Evolutionary conservation across 2,329 filamentous ascomycete genomes (phyloP), one percentile per base, ranked within the genome.

Genomic region (Claviceps spartinae): DNA sequence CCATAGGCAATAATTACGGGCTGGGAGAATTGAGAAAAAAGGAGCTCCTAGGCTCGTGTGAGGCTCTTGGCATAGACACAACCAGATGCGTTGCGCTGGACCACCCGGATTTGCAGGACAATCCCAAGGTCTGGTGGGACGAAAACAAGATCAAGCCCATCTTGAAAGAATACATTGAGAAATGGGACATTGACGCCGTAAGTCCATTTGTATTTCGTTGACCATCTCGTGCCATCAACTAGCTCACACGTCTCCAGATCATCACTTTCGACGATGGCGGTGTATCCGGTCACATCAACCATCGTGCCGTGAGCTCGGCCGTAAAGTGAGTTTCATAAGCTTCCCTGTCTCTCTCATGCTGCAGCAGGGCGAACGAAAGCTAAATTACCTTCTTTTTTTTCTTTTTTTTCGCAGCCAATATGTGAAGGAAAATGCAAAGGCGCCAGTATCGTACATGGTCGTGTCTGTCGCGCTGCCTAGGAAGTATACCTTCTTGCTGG

Each of bases 191-290:
- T 43, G 67, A 69, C 53, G 61, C 65, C 45, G 66, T 67, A 49
- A 50, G 63, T 57, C 48, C 2, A 14, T 34, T 0, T 22, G 4
- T 44, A 3, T 43, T 7, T 43, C 3, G 36, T 43, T 9, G 24
- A 41, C 4, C 4, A 18, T 20, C 20, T 20, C 11, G n/a, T 38
- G 20, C 20, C 18, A 24, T 26, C 26, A 9, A 42, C 37, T 38
- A n/a, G 22, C 26, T 16, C 2, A 46, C 51, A 3, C 13, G 63
- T 13, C 44, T 8, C 24, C 41, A 59, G 65, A 69, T 71, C 49
- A 62, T 70, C 48, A 71, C 67, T 0, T 70, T 71, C 52, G 68
- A 71, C 43, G 52, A 65, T n/a, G 65, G 65, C 24, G 68, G 67
- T 16, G 62, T 70, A 5, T 69, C 66, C 1, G 65, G 66, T 5